Percentiles rank a stretch among this genome's conserved stretches.
Evolutionary conservation across 1,284 basidiomycete genomes (phyloP).

Genomic region (Meira nashicola): DNA sequence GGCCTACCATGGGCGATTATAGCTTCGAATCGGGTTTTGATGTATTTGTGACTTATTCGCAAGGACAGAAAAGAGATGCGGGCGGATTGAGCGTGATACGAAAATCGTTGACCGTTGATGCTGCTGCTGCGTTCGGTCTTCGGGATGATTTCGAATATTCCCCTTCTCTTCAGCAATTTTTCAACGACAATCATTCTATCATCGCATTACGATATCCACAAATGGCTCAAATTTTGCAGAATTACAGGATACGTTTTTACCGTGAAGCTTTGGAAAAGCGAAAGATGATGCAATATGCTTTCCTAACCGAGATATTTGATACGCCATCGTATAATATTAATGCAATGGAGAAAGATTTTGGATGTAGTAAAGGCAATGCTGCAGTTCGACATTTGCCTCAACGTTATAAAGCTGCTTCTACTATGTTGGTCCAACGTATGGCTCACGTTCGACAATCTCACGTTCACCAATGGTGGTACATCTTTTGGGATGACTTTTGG

Average conservation of each 20-base stretch:
- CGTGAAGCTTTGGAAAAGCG: constrained; percentile 62
- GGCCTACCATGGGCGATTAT: constrained; percentile 56
- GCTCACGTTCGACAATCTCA: constrained; percentile 59
- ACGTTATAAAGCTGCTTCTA: constrained; percentile 59
- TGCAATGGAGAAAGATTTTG: constrained; percentile 57
- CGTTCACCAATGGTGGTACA: constrained; percentile 72
- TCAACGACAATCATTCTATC: constrained; percentile 62
- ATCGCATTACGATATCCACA: constrained; percentile 58
- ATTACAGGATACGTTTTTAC: constrained; percentile 61
- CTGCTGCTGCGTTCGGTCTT: constrained; percentile 64
- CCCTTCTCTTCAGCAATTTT: constrained; percentile 63
- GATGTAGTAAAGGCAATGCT: constrained; percentile 52
- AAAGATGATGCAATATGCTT: constrained; percentile 63
- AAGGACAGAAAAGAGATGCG: constrained; percentile 39
- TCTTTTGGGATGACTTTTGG: constrained; percentile 65
- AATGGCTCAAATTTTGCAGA: constrained; percentile 59
- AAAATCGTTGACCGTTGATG: constrained; percentile 57
- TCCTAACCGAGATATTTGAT: constrained; percentile 60
- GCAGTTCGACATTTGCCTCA: constrained; percentile 62
- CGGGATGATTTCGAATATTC: constrained; percentile 67
- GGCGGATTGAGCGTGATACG: constrained; percentile 29
- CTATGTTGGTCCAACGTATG: constrained; percentile 62
- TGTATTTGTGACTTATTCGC: constrained; percentile 62
- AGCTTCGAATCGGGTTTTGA: constrained; percentile 62
- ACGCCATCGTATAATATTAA: constrained; percentile 11